Evolutionary conservation across 1,284 basidiomycete genomes (phyloP).

Genomic region (Cutaneotrichosporon sp.): DNA sequence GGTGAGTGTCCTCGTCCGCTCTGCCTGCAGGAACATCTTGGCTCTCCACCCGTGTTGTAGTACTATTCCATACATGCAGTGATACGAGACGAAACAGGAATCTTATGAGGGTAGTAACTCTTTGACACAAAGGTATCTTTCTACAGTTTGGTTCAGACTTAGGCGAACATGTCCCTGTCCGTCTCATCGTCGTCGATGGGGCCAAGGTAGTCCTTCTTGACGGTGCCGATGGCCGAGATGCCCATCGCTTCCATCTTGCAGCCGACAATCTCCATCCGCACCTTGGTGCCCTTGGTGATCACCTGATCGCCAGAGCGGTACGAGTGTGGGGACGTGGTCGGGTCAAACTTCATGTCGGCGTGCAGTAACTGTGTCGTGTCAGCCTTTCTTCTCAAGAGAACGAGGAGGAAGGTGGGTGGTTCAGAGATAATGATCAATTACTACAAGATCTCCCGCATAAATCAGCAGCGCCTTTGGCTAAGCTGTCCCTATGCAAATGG

Average conservation of each 20-base stretch:
- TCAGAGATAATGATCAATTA: constrained; percentile 53
- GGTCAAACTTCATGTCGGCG: constrained; percentile 88
- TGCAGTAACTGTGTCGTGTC: constrained; percentile 71
- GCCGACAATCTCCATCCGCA: constrained; percentile 94
- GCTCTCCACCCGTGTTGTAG: no score
- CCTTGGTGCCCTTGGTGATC: constrained; percentile 89
- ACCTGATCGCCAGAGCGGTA: constrained; percentile 88
- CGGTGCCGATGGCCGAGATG: constrained; percentile 91
- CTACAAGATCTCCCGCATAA: constrained; percentile 55
- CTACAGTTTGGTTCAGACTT: constrained; percentile 9
- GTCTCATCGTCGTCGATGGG: constrained; percentile 60
- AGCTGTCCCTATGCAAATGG: constrained; percentile 48
- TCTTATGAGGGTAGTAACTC: constrained; percentile 17
- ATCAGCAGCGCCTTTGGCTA: constrained; percentile 47
- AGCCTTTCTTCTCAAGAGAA: constrained; percentile 12
- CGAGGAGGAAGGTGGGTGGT: constrained; percentile 16
- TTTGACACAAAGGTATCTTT: constrained; percentile 12
- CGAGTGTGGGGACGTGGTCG: constrained; percentile 87
- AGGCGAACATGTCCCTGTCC: constrained; percentile 1
- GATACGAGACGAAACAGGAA: not conserved
- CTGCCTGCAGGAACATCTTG: no score
- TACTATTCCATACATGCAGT: not conserved
- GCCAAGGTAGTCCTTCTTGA: constrained; percentile 91
- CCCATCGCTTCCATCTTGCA: constrained; percentile 96
- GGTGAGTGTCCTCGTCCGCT: no score